phyloP scores from a whole-genome alignment of 2,329 filamentous ascomycete species.

The Emergomyces orientalis region DNA sequence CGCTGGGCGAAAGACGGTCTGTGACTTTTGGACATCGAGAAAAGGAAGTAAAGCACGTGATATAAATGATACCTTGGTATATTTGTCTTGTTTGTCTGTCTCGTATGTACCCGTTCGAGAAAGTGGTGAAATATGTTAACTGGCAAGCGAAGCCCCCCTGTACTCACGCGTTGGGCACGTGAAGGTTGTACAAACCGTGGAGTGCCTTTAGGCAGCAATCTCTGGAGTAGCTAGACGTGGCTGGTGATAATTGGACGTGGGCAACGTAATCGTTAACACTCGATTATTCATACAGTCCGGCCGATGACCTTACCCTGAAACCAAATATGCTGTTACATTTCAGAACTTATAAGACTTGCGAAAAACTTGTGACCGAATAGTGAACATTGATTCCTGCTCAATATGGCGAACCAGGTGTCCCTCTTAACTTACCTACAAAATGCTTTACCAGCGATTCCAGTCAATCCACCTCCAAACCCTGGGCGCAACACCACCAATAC shows the following conservation, averaged over 20 bases:
- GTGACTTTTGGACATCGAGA: too few species aligned
- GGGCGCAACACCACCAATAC: neutral
- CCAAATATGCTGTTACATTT: neutral
- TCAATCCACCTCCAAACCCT: neutral
- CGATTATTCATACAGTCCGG: neutral
- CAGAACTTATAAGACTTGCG: neutral
- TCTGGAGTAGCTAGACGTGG: neutral
- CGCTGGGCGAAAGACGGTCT: too few species aligned
- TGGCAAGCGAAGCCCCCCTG: too few species aligned
- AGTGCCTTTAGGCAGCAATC: neutral
- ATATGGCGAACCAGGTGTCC: neutral
- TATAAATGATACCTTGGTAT: too few species aligned
- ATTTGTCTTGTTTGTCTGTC: too few species aligned
- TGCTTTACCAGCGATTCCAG: neutral
- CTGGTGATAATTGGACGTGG: neutral
- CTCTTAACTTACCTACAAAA: constrained; percentile 1
- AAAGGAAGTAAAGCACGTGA: too few species aligned
- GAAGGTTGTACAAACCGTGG: neutral
- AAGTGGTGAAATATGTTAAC: too few species aligned
- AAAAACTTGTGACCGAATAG: neutral
- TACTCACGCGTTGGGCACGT: too few species aligned
- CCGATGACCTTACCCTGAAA: neutral
- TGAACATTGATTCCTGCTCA: neutral
- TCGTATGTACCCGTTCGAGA: too few species aligned
- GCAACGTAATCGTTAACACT: neutral